Conservation (phyloP, 345 rosid species). For the Populus euphratica region DNA sequence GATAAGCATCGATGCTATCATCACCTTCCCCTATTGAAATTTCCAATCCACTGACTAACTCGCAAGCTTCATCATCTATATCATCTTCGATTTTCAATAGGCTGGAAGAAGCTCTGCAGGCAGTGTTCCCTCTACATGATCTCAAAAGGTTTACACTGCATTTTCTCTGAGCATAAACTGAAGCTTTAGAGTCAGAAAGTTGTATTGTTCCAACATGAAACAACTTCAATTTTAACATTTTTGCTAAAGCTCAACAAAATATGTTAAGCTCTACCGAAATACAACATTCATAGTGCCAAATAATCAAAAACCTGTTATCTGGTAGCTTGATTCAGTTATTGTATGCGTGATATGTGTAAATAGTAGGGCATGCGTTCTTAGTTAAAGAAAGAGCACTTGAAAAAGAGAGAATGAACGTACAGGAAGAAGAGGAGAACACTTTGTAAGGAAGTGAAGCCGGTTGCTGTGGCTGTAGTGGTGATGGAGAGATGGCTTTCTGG, state of each 20-base stretch:
- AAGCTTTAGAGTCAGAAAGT: constrained; percentile 42
- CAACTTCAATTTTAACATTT: background rate
- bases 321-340: background rate
- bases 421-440: constrained; percentile 5
- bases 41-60: constrained; percentile 65
- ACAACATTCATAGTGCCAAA: background rate
- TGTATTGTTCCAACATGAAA: background rate
- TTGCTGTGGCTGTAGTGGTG: background rate
- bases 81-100: constrained; percentile 40
- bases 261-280: background rate
- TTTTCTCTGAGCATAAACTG: constrained; percentile 50
- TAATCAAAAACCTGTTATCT: background rate
- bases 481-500: background rate
- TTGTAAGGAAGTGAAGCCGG: background rate
- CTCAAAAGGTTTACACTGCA: constrained; percentile 24
- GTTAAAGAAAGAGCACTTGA: background rate
- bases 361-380: background rate
- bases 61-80: constrained; percentile 62
- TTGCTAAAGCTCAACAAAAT: background rate
- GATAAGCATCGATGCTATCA: constrained; percentile 57
- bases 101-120: constrained; percentile 26
- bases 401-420: constrained; percentile 14
- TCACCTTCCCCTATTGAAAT: constrained; percentile 52
- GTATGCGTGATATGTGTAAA: background rate
- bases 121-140: constrained; percentile 1